Evolutionary conservation across 352 stramenopile genomes (phyloP).

Genomic region (Pythium myriotylum): DNA sequence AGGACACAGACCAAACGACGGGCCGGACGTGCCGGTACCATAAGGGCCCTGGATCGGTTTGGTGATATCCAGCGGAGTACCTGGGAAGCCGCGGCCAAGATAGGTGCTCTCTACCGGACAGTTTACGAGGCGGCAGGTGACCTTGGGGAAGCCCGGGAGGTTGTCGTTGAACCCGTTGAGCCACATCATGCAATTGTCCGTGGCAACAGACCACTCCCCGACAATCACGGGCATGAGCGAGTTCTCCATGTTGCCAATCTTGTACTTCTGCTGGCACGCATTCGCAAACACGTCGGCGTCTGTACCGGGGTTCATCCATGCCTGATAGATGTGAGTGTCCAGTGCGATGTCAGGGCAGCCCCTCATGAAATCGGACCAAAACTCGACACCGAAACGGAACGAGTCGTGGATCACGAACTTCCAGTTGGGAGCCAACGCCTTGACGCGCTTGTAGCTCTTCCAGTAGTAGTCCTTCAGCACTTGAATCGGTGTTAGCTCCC

Average conservation of each 20-base stretch:
- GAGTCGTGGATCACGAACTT: conserved; percentile 97
- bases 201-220: conserved; percentile 93
- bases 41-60: conserved; percentile 89
- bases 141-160: conserved; percentile 91
- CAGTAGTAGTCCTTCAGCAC: conserved; percentile 96
- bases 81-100: conserved; percentile 86
- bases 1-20: conserved; percentile 88
- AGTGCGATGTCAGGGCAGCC: conserved; percentile 92
- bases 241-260: conserved; percentile 90
- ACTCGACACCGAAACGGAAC: conserved; percentile 89
- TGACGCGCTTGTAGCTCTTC: conserved; percentile 95
- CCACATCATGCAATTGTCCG: conserved; percentile 86
- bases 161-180: conserved; percentile 90
- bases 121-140: conserved; percentile 86
- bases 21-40: conserved; percentile 79
- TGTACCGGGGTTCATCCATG: conserved; percentile 72
- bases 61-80: conserved; percentile 84
- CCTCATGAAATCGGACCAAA: conserved; percentile 75
- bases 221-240: conserved; percentile 94
- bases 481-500: conserved; percentile 93
- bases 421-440: conserved; percentile 91
- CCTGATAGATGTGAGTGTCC: conserved; percentile 97
- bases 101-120: conserved; percentile 88
- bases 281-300: conserved; percentile 88
- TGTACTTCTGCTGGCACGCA: conserved; percentile 89